Evolutionary conservation across 495 filamentous ascomycete species (phyloP), one percentile per base, ranked within the genome.

Genomic region (Paragyromitra xinjiangensis): DNA sequence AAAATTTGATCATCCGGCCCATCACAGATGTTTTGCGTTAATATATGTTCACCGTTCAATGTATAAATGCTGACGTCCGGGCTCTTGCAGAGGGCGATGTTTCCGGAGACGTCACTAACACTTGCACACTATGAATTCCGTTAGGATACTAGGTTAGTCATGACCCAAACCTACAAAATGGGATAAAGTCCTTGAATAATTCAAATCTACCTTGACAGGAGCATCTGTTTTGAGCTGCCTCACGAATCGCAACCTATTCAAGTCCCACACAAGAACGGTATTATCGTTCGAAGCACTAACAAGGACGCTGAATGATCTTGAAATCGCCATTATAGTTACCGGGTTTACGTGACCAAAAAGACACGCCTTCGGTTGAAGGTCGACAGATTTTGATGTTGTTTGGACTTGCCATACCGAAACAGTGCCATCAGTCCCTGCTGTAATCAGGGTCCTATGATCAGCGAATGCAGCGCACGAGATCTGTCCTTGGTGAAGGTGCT

Each of bases 401-500:
- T 90, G 86, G 40, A 93, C 84, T 2, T 87, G 89, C 89, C 94
- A 97, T 24, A 95, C 88, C 0, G 92, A 94, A 12, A 99, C 88
- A 0, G 94, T 94, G 82, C 95, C 97, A 81, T 99, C 95, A 16
- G 90, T 91, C 29, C 95, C 95, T 6, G 93, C 92, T 0, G 96
- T 98, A 76, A 98, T 90, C 50, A 99, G 86, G 1, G 93, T 97
- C 67, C 91, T 91, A 12, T 92, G 94, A 83, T 98, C 95, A 0
- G 93, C 93, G 81, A 97, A 95, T 11, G 90, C 85, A 9, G 93
- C 91, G 70, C 88, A 88, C 0, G 94, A 93, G 40, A 98, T 85
- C 81, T 96, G 94, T 14, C 93, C 92, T 63, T 93, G 90, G 82
- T 99, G 95, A 2, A 97, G 86, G 80, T 98, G 95, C 83, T 99